Evolutionary conservation across 2,329 filamentous ascomycete species (phyloP), one percentile per base, ranked within the genome.

Genomic region (Eutypa lata): DNA sequence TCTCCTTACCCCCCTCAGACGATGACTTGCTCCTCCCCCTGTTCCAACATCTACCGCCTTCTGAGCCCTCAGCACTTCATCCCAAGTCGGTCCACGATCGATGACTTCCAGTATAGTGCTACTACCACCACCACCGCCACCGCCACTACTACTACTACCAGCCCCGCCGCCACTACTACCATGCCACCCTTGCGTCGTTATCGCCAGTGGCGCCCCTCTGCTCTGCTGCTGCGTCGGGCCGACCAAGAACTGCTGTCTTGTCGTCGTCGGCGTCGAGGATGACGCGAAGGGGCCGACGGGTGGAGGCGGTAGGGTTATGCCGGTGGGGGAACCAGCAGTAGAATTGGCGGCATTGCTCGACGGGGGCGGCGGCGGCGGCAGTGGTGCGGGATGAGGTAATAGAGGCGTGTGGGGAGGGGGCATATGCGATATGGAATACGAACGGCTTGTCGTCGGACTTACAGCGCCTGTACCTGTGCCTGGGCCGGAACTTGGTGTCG

Each of bases 21-120:
- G n/a, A 55, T 40, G 52, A 49, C 47, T 38, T 43, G 24, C 49
- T 45, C 43, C 50, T 18, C 24, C 52, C 28, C 10, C 51, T 46
- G 35, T 50, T 45, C 44, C 49, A 40, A 51, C 45, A 7, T 46
- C 48, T 16, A 50, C 51, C 40, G 52, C 38, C 46, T 49, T 49
- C 47, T 52, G 56, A 5, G 54, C 56, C 49, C 55, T 58, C 40
- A 68, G 45, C 22, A 62, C 65, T 51, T 69, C 66, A 13, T 63
- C 64, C 66, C 66, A 68, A 16, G 66, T 68, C 50, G 65, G 65
- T 3, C 65, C 61, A 47, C 57, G 60, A 16, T 63, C 60, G 3
- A 64, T 59, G 10, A 14, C 21, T 24, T 11, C 18, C 38, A 2
- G 11, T 10, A 2, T 42, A 5, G 7, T 13, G 2, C 38, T 21